Conservation (phyloP, 2,329 filamentous ascomycete species). For the Fusarium verticillioides region DNA sequence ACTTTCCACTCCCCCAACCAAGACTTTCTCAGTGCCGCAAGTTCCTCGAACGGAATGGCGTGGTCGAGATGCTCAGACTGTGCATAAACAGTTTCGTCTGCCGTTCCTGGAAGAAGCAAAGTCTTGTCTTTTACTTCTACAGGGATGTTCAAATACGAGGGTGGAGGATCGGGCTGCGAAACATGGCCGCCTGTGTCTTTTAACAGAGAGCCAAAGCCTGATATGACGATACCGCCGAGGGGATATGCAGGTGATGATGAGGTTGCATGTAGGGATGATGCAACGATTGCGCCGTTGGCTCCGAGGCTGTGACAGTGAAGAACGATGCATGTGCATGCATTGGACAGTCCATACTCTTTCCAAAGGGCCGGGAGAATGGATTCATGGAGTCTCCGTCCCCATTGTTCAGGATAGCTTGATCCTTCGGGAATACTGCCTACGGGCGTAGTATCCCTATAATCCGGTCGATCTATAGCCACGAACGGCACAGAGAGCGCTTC, state of each 20-base stretch:
- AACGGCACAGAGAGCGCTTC: constrained; percentile 30
- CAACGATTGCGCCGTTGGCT: constrained; percentile 25
- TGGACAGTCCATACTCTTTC: constrained; percentile 21
- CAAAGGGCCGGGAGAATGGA: constrained; percentile 35
- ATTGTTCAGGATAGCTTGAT: constrained; percentile 36
- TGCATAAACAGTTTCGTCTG: constrained; percentile 26
- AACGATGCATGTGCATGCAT: constrained; percentile 31
- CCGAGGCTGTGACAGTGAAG: constrained; percentile 37
- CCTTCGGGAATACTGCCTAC: constrained; percentile 19
- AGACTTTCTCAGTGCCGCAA: constrained; percentile 9
- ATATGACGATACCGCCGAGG: constrained; percentile 27
- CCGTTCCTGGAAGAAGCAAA: constrained; percentile 30
- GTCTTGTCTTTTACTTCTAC: constrained; percentile 30
- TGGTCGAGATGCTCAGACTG: constrained; percentile 29
- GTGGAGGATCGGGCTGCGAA: constrained; percentile 14
- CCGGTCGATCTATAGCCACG: constrained; percentile 37
- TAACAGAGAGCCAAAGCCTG: constrained; percentile 31
- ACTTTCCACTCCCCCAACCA: constrained; percentile 34
- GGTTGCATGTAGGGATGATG: constrained; percentile 25
- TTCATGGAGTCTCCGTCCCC: constrained; percentile 21
- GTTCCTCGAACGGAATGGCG: constrained; percentile 30
- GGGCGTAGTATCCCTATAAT: constrained; percentile 31
- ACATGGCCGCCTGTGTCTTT: constrained; percentile 23
- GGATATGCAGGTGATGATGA: constrained; percentile 12
- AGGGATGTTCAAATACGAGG: constrained; percentile 26